Evolutionary conservation across 75 land plant genomes (phyloP), one percentile per base, ranked within the genome.

Genomic region (Cupressus sempervirens): DNA sequence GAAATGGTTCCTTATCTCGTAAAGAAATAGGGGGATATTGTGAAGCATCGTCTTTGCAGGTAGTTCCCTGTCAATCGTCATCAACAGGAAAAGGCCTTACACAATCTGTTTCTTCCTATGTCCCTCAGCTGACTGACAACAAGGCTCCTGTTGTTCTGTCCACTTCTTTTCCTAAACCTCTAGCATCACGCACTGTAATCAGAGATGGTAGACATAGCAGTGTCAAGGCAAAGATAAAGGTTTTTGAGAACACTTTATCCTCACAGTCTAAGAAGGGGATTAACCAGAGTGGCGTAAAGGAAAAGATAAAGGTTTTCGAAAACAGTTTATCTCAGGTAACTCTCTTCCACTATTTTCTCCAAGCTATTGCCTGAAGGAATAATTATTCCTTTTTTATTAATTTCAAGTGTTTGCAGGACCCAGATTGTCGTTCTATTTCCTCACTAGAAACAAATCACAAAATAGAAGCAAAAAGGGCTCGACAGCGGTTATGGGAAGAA

Each of bases 201-300:
- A 48, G 81, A 50, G 67, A 23, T 58, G 41, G 79, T 32, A 76
- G 43, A 38, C 79, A 76, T 9, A 79, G 32, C n/a, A n/a, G 48
- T 79, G 81, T 79, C 81, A 79, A 79, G 50, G 81, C 81, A 43
- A 79, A 79, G 32, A 79, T 79, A 79, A 79, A 43, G 32, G 81
- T 40, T 79, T 79, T 79, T 79, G 48, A 79, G 48, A 79, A 30
- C 48, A 43, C 45, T 45, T 41, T 79, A 45, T 79, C 29, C 30
- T 70, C 74, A 30, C 81, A 79, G 81, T 26, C 50, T 41, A 77
- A 26, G 48, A 79, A 43, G 30, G 81, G 81, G 81, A 13, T 26
- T 79, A 43, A 16, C 45, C 46, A 43, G 32, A 79, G 30, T 45
- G 40, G 81, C 26, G 81, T 79, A 20, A 79, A 45, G 81, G 81